A percentile compares a stretch with the other conserved stretches of the same genome.
phyloP scores from a whole-genome alignment of 495 filamentous ascomycete species.

The Zalerion maritima region DNA sequence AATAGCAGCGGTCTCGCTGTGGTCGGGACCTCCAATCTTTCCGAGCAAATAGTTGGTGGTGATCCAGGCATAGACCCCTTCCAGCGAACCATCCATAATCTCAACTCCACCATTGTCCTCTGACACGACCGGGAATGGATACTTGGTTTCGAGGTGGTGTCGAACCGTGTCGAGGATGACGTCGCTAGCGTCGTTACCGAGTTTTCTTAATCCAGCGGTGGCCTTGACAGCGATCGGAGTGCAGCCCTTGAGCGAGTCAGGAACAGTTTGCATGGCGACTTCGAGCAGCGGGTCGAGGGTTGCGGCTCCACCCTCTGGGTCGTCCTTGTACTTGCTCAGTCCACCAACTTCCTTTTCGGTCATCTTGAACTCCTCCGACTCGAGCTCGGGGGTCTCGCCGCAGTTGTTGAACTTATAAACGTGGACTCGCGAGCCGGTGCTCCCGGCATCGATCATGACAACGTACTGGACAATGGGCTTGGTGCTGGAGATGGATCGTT shows the following conservation, averaged over 20 bases:
- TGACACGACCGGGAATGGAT: slow-evolving; percentile 87
- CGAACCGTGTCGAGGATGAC: slow-evolving; percentile 80
- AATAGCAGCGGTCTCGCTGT: slow-evolving; percentile 79
- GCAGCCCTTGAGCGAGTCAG: slow-evolving; percentile 74
- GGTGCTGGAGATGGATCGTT: slow-evolving; percentile 60
- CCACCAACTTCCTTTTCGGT: slow-evolving; percentile 68
- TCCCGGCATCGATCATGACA: slow-evolving; percentile 96
- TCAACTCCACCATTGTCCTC: slow-evolving; percentile 71
- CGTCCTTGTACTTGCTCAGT: slow-evolving; percentile 68
- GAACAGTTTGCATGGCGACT: slow-evolving; percentile 66
- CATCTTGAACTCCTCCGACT: slow-evolving; percentile 81
- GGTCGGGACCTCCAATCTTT: slow-evolving; percentile 87
- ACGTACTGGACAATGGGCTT: slow-evolving; percentile 96
- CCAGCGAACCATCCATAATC: slow-evolving; percentile 91
- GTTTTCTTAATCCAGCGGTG: slow-evolving; percentile 76
- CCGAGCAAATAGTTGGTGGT: slow-evolving; percentile 96
- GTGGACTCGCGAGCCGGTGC: slow-evolving; percentile 93
- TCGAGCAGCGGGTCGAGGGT: slow-evolving; percentile 81
- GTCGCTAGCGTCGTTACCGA: slow-evolving; percentile 67
- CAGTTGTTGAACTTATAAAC: slow-evolving; percentile 99
- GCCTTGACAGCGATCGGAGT: slow-evolving; percentile 92
- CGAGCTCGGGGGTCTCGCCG: slow-evolving; percentile 84
- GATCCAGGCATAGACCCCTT: slow-evolving; percentile 99
- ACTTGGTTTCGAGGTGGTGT: slow-evolving; percentile 66
- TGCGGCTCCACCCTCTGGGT: slow-evolving; percentile 75